A percentile compares a stretch with the other conserved stretches of the same genome.
Conservation (phyloP, 306 rosid species). For the Rubus parviflorus region DNA sequence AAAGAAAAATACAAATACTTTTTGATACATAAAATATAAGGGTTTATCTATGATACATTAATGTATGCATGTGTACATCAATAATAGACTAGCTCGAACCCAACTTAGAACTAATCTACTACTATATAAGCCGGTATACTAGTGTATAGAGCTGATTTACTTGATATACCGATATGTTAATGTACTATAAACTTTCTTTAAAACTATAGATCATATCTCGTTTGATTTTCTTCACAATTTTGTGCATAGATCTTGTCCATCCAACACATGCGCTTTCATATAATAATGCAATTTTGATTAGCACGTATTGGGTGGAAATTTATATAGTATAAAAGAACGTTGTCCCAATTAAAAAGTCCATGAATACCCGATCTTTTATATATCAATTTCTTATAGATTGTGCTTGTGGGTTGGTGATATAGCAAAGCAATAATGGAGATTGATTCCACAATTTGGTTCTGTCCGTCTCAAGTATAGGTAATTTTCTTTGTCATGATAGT, state of each 20-base stretch:
- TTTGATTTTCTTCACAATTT: conserved; percentile 1
- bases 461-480: neutral
- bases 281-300: neutral
- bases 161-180: no score
- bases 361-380: neutral
- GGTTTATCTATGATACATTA: no score
- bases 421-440: neutral
- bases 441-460: neutral
- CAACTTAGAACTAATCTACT: no score
- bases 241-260: neutral
- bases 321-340: neutral
- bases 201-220: neutral
- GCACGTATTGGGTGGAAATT: no score
- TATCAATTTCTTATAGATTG: neutral
- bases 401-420: neutral
- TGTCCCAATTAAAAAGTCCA: neutral
- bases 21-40: no score
- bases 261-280: neutral
- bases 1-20: no score
- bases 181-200: no score
- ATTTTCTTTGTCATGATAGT: neutral
- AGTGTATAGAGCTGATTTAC: no score
- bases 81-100: no score
- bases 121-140: no score
- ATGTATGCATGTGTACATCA: no score